These are phyloP conservation scores for Echria macrotheca DNA, from an alignment of 495 filamentous ascomycete genomes.

Conservation along the genomic window DNA sequence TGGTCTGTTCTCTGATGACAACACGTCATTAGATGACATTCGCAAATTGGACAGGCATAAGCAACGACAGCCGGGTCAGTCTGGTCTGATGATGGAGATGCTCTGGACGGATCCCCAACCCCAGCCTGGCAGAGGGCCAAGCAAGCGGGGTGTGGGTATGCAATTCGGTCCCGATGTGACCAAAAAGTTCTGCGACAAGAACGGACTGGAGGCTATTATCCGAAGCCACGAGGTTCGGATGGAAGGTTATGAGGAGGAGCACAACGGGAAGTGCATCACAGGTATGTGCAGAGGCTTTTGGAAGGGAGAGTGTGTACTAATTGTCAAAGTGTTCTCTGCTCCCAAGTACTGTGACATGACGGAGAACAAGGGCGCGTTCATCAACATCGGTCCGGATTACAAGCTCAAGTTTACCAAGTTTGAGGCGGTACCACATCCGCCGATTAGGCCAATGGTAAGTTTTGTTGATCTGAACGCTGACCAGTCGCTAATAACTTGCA, in stretches of 20 bases:
- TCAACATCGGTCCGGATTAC: slow-evolving; percentile 90
- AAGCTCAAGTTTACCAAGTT: slow-evolving; percentile 90
- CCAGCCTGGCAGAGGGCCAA: slow-evolving; percentile 79
- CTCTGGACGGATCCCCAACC: slow-evolving; percentile 96
- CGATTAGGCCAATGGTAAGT: slow-evolving; percentile 89
- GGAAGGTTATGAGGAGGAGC: slow-evolving; percentile 97
- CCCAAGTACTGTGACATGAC: slow-evolving; percentile 97
- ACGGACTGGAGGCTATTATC: slow-evolving; percentile 91
- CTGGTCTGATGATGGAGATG: slow-evolving; percentile 99
- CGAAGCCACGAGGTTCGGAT: slow-evolving; percentile 96
- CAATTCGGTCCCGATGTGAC: slow-evolving; percentile 97
- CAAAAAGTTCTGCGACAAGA: slow-evolving; percentile 93
- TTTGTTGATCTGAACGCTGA: background rate
- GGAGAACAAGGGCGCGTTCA: slow-evolving; percentile 97
- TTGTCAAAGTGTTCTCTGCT: slow-evolving; percentile 78
- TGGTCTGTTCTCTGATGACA: slow-evolving; percentile 96
- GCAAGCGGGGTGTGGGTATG: slow-evolving; percentile 93
- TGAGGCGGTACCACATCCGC: slow-evolving; percentile 91
- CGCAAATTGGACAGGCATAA: slow-evolving; percentile 85
- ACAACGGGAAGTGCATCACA: slow-evolving; percentile 95
- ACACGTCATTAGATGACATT: slow-evolving; percentile 85
- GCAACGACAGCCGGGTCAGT: slow-evolving; percentile 92
- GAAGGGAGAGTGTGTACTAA: no score
- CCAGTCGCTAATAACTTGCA: slow-evolving; percentile 21
- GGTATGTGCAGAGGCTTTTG: no score